These are phyloP conservation scores for Microbotryum lychnidis-dioicae DNA, from an alignment of 1,284 basidiomycete genomes.

Conservation along the genomic window DNA sequence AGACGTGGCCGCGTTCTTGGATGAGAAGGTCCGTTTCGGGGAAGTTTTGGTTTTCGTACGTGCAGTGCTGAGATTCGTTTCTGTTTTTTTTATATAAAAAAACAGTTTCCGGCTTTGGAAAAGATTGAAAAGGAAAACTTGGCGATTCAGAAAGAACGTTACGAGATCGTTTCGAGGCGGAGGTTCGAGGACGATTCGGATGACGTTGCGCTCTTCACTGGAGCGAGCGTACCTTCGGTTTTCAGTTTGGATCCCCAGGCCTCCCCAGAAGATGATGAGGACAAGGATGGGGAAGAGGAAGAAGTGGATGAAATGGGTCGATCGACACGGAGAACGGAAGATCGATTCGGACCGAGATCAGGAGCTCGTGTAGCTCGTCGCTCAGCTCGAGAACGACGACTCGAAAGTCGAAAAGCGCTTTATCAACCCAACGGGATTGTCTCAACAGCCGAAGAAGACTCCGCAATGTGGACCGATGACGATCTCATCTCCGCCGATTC, in stretches of 20 bases:
- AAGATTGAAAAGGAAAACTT: slow-evolving; percentile 73
- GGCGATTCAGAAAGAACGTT: slow-evolving; percentile 64
- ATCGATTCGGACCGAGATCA: slow-evolving; percentile 27
- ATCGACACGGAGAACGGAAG: neutral
- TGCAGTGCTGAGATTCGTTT: slow-evolving; percentile 3
- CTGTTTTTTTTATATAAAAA: too few species aligned
- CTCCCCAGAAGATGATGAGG: too few species aligned
- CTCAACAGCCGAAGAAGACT: slow-evolving; percentile 49
- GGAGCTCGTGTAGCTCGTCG: slow-evolving; percentile 37
- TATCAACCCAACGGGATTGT: slow-evolving; percentile 41
- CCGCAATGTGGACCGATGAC: slow-evolving; percentile 79
- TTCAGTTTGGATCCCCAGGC: neutral
- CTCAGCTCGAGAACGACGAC: slow-evolving; percentile 52
- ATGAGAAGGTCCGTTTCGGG: slow-evolving; percentile 66
- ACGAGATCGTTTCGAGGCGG: slow-evolving; percentile 58
- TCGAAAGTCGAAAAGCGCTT: slow-evolving; percentile 29
- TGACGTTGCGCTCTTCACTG: slow-evolving; percentile 68
- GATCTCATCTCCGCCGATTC: slow-evolving; percentile 58
- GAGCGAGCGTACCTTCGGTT: slow-evolving; percentile 39
- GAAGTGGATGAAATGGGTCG: slow-evolving; percentile 59
- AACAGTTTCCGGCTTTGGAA: slow-evolving; percentile 73
- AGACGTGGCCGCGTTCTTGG: slow-evolving; percentile 74
- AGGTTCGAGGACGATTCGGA: slow-evolving; percentile 67
- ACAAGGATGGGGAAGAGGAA: slow-evolving; percentile 37
- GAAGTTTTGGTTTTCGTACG: neutral